A percentile compares a stretch with the other conserved stretches of the same genome.
Conservation (phyloP, 495 filamentous ascomycete genomes). For the Staphylotrichum longicolle region DNA sequence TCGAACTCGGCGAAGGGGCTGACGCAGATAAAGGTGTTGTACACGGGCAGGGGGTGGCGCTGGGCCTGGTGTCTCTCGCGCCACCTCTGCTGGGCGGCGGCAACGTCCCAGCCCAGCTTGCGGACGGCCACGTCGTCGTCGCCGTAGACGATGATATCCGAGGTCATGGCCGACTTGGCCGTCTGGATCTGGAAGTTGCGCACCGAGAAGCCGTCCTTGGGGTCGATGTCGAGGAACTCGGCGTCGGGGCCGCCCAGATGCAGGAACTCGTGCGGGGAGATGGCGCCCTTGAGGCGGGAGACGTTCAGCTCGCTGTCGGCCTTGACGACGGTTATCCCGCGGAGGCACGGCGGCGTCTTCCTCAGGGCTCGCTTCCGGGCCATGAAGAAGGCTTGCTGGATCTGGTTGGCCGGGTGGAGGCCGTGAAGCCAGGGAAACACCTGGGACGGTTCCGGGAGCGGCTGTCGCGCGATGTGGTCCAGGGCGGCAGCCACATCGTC, state of each 20-base stretch:
- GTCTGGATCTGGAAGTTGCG: slow-evolving; percentile 97
- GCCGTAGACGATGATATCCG: slow-evolving; percentile 90
- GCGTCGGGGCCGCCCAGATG: slow-evolving; percentile 34
- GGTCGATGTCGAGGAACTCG: slow-evolving; percentile 76
- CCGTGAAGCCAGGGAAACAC: slow-evolving; percentile 99
- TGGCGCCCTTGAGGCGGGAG: slow-evolving; percentile 81
- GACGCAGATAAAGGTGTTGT: slow-evolving; percentile 77
- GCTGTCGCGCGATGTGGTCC: slow-evolving; percentile 69
- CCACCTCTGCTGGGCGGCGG: slow-evolving; percentile 73
- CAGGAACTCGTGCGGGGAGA: slow-evolving; percentile 76
- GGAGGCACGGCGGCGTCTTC: slow-evolving; percentile 73
- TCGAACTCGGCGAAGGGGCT: slow-evolving; percentile 75
- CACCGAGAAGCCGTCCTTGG: slow-evolving; percentile 75
- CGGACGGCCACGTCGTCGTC: slow-evolving; percentile 64
- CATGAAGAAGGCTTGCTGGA: slow-evolving; percentile 87
- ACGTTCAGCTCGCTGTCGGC: slow-evolving; percentile 72
- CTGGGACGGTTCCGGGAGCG: slow-evolving; percentile 74
- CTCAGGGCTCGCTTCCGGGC: slow-evolving; percentile 68
- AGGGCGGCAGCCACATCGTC: slow-evolving; percentile 66
- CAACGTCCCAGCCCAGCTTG: slow-evolving; percentile 66
- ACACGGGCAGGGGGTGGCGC: slow-evolving; percentile 57
- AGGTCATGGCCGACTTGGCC: slow-evolving; percentile 81
- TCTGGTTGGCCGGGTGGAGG: slow-evolving; percentile 81
- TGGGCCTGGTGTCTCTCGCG: slow-evolving; percentile 57
- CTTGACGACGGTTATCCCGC: slow-evolving; percentile 84